Conservation (phyloP, 176 grass and related monocot genomes). For the Ensete ventricosum region DNA sequence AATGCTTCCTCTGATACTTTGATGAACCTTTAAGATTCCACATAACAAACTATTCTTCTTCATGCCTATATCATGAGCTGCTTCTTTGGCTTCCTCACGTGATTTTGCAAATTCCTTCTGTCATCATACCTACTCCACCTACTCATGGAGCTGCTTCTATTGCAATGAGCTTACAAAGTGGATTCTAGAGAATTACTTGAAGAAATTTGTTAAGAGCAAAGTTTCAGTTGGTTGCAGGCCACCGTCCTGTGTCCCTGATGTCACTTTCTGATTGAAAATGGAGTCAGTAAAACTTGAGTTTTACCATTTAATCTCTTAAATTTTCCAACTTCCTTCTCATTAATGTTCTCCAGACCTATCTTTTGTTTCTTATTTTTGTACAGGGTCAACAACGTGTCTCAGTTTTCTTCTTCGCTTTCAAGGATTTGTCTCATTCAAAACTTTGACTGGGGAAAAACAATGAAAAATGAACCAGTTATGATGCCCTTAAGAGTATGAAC, state of each 20-base stretch:
- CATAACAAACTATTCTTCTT: not conserved
- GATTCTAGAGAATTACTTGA: not conserved
- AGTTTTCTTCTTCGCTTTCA: not conserved
- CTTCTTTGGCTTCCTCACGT: not conserved
- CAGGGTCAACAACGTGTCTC: not conserved
- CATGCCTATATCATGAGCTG: too few relatives aligned
- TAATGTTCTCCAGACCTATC: not conserved
- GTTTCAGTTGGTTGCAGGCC: conserved; percentile 2
- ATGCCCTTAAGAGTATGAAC: conserved; percentile 39
- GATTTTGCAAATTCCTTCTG: not conserved
- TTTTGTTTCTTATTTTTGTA: not conserved
- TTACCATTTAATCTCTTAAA: not conserved
- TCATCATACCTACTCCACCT: not conserved
- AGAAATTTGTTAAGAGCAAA: not conserved
- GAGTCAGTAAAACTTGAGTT: not conserved
- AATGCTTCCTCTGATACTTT: not conserved
- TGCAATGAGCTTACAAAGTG: not conserved
- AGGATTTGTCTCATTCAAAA: not conserved
- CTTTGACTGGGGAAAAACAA: not conserved
- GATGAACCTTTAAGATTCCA: not conserved
- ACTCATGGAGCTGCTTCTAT: not conserved
- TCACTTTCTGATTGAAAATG: conserved; percentile 9
- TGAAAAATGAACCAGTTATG: conserved; percentile 33
- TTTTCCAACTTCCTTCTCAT: not conserved
- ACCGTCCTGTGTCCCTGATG: conserved; percentile 2